Evolutionary conservation across 495 filamentous ascomycete genomes (phyloP).

Genomic region (Astrocystis sublimbata): DNA sequence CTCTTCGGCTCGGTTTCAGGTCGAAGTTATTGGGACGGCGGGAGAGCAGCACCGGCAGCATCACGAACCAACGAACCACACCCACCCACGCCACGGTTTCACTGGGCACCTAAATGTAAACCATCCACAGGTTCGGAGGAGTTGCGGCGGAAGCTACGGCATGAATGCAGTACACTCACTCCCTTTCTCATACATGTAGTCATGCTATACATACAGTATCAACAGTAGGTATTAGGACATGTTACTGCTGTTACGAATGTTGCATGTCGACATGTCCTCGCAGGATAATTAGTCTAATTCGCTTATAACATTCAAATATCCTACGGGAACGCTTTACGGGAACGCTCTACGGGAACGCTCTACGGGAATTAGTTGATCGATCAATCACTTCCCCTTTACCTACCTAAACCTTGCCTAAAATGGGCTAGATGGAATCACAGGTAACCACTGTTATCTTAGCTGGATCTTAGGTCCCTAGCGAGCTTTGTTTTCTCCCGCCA

Average conservation of each 20-base stretch:
- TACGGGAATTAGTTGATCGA: too few species aligned
- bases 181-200: too few species aligned
- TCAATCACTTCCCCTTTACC: too few species aligned
- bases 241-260: too few species aligned
- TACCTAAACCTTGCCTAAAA: too few species aligned
- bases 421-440: too few species aligned
- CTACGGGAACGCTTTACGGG: background rate
- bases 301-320: too few species aligned
- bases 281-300: background rate
- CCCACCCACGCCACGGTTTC: conserved; percentile 7
- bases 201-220: too few species aligned
- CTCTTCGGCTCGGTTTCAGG: conserved; percentile 4
- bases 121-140: background rate
- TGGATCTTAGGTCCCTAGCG: too few species aligned
- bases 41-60: too few species aligned
- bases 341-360: too few species aligned
- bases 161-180: background rate
- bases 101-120: background rate
- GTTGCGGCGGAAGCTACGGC: background rate
- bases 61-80: background rate
- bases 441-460: background rate
- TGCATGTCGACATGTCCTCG: background rate
- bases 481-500: background rate
- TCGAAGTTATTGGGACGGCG: conserved; percentile 9
- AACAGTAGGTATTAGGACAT: too few species aligned